phyloP scores from a whole-genome alignment of 2,329 filamentous ascomycete species.

The Dactylellina cionopaga region DNA sequence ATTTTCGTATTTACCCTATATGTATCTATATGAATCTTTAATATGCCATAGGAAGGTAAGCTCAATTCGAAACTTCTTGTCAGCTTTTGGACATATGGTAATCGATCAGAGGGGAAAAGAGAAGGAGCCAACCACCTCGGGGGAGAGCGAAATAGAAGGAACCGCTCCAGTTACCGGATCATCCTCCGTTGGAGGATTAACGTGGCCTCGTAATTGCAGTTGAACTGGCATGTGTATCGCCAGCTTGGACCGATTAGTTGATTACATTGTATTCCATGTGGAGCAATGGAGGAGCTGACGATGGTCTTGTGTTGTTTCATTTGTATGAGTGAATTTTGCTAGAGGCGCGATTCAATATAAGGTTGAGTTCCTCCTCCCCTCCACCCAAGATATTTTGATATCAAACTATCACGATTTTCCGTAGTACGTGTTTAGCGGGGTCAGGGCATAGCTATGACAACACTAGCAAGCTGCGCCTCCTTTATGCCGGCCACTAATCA shows the following conservation, averaged over 20 bases:
- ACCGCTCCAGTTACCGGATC: slow-evolving; percentile 28
- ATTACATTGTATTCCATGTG: slow-evolving; percentile 26
- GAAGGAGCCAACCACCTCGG: not conserved
- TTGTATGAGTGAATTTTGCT: slow-evolving; percentile 48
- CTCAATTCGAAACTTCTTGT: too few relatives aligned
- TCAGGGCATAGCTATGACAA: slow-evolving; percentile 36
- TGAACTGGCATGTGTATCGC: slow-evolving; percentile 28
- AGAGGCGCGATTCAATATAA: slow-evolving; percentile 23
- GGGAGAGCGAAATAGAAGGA: slow-evolving; percentile 24
- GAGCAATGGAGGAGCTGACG: slow-evolving; percentile 4
- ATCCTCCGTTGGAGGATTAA: slow-evolving; percentile 14
- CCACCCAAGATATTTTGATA: too few relatives aligned
- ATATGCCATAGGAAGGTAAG: too few relatives aligned
- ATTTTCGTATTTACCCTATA: too few relatives aligned
- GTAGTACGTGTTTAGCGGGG: too few relatives aligned
- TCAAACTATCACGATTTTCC: slow-evolving; percentile 27
- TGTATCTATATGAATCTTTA: too few relatives aligned
- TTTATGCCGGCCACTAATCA: too few relatives aligned
- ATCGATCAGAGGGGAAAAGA: not conserved
- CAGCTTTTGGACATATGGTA: too few relatives aligned
- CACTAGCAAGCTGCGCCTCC: too few relatives aligned
- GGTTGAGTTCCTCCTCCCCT: not conserved
- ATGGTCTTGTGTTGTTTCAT: not conserved
- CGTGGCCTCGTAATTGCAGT: slow-evolving; percentile 20
- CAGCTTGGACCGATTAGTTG: slow-evolving; percentile 12